Evolutionary conservation across 768 basidiomycete species (phyloP), one percentile per base, ranked within the genome.

Genomic region (Collybiopsis confluens): DNA sequence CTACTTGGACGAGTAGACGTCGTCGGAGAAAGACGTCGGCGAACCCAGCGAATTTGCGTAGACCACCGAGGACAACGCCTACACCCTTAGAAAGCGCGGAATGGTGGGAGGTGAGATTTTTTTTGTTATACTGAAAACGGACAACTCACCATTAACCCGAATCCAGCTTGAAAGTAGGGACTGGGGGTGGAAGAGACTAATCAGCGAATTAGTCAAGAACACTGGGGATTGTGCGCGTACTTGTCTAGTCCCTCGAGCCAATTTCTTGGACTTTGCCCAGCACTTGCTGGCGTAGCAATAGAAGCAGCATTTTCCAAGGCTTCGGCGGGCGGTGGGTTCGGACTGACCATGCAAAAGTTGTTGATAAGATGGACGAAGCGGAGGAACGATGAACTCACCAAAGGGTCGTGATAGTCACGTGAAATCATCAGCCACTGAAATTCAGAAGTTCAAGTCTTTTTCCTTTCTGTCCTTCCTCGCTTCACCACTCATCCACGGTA

Each of bases 161-260:
- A 98, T 24, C 97, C 96, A 45, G 96, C 97, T 66, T 96, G 92
- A 66, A 99, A 98, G 73, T 93, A 95, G 35, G 93, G 96, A 66
- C 97, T 99, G 62, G 49, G 36, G 51, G n/a, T n/a, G 27, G 40
- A 50, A 56, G 45, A 54, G n/a, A 27, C 24, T 6, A 9, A 10
- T 38, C 26, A 44, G 18, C n/a, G 8, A n/a, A 15, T 11, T 42
- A 20, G 50, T 2, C 49, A 42, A 48, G 55, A 26, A 15, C 36
- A 43, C 52, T 61, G 33, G 54, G 20, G 21, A 10, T 26, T 46
- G 36, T 2, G 54, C 47, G 75, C 86, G 72, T 65, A 89, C 87
- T 89, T 89, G 73, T 87, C 83, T 54, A 45, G 15, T 28, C 41
- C 41, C 21, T 53, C 42, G 3, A 53, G 21, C 43, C 52, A 45